phyloP scores from a whole-genome alignment of 148 eudicot species.

The Heliosperma pusillum region DNA sequence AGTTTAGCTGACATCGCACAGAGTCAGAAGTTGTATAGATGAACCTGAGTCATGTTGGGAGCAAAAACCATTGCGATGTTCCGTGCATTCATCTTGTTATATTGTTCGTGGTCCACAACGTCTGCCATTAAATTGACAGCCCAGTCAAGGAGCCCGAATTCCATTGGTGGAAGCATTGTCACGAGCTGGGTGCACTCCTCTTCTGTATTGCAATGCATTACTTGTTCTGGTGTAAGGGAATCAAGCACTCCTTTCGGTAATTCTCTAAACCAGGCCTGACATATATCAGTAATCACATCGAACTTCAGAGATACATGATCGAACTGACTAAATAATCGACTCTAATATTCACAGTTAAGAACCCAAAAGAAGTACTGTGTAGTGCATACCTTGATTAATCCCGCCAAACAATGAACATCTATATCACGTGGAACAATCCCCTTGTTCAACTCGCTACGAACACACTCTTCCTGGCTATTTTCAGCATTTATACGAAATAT shows the following conservation, averaged over 20 bases:
- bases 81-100: slow-evolving; percentile 88
- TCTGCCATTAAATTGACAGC: slow-evolving; percentile 90
- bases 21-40: neutral
- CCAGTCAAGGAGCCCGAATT: slow-evolving; percentile 85
- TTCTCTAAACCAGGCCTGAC: slow-evolving; percentile 95
- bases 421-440: slow-evolving; percentile 66
- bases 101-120: slow-evolving; percentile 57
- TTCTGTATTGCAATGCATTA: slow-evolving; percentile 87
- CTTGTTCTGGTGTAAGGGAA: slow-evolving; percentile 69
- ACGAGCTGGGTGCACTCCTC: slow-evolving; percentile 62
- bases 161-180: slow-evolving; percentile 63
- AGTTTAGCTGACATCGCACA: neutral
- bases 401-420: slow-evolving; percentile 89
- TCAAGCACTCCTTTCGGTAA: slow-evolving; percentile 88
- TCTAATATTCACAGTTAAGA: too few relatives aligned
- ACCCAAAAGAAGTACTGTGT: too few relatives aligned
- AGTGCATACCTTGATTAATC: slow-evolving; percentile 65
- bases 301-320: neutral
- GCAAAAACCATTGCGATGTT: slow-evolving; percentile 95
- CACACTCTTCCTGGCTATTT: slow-evolving; percentile 70
- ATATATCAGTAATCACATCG: neutral
- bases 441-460: slow-evolving; percentile 70
- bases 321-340: too few relatives aligned
- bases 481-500: slow-evolving; percentile 85
- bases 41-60: slow-evolving; percentile 98